phyloP scores from a whole-genome alignment of 208 protist species.

The Wallacemonas rigidus region DNA sequence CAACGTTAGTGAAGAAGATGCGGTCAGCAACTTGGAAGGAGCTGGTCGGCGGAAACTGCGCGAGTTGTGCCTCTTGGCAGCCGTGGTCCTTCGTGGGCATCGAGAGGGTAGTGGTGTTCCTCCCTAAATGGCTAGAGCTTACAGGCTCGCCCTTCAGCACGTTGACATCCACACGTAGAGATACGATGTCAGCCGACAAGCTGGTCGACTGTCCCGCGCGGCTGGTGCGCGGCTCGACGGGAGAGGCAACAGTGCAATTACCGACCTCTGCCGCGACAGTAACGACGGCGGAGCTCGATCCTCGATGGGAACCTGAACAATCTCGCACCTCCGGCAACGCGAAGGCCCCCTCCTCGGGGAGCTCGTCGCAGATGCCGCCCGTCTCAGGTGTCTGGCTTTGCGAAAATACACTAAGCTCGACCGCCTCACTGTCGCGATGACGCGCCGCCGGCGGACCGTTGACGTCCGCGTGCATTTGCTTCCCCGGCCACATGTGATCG shows the following conservation, averaged over 20 bases:
- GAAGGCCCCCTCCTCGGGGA: background rate
- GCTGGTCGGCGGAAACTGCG: background rate
- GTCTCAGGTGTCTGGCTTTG: background rate
- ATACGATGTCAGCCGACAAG: too few species aligned
- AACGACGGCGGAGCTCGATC: background rate
- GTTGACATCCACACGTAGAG: too few species aligned
- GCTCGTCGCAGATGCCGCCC: background rate
- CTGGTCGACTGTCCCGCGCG: background rate
- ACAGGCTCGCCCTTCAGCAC: too few species aligned
- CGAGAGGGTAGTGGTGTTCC: background rate
- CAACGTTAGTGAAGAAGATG: slow-evolving; percentile 5
- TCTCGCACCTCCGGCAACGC: background rate
- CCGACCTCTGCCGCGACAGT: background rate
- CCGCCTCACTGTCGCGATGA: background rate
- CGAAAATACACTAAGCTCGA: background rate
- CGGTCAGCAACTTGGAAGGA: slow-evolving; percentile 3
- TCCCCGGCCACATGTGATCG: background rate
- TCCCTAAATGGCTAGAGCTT: too few species aligned
- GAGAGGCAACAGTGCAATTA: background rate
- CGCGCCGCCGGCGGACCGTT: background rate
- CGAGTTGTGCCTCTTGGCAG: background rate
- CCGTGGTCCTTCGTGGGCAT: background rate
- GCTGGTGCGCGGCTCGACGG: background rate
- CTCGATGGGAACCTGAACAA: background rate
- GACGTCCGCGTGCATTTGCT: background rate